These are phyloP conservation scores for Davidsoniella australis DNA, from an alignment of 2,329 filamentous ascomycete species.

Conservation along the genomic window DNA sequence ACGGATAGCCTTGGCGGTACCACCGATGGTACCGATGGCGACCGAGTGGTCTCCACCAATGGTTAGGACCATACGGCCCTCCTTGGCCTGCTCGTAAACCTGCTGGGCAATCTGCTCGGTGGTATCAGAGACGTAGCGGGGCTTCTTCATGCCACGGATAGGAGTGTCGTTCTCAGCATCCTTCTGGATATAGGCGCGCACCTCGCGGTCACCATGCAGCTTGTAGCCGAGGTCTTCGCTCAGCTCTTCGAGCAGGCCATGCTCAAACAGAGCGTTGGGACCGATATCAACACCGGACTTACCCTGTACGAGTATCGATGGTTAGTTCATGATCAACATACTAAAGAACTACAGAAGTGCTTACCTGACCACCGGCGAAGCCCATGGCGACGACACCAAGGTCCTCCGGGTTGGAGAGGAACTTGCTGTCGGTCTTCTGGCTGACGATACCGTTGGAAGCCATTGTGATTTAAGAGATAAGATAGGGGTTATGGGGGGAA, in stretches of 20 bases:
- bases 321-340: neutral
- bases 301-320: slow-evolving; percentile 34
- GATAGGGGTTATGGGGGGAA: neutral
- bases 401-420: slow-evolving; percentile 62
- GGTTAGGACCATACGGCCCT: slow-evolving; percentile 78
- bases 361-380: slow-evolving; percentile 90
- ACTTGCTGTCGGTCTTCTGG: slow-evolving; percentile 45
- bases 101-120: slow-evolving; percentile 65
- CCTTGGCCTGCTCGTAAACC: slow-evolving; percentile 69
- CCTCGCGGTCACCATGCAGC: slow-evolving; percentile 64
- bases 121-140: slow-evolving; percentile 68
- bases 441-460: slow-evolving; percentile 27
- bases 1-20: slow-evolving; percentile 68
- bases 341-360: slow-evolving; percentile 15
- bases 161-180: slow-evolving; percentile 57
- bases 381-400: slow-evolving; percentile 87
- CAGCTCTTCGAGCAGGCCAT: slow-evolving; percentile 72
- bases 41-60: slow-evolving; percentile 94
- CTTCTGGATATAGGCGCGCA: slow-evolving; percentile 67
- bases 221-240: slow-evolving; percentile 75
- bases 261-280: slow-evolving; percentile 72
- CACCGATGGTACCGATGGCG: slow-evolving; percentile 82
- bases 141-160: slow-evolving; percentile 88
- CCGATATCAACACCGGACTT: slow-evolving; percentile 86
- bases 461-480: slow-evolving; percentile 8